Base-by-base conservation (phyloP, 768 basidiomycete species). In the Rhodotorula taiwanensis region DNA sequence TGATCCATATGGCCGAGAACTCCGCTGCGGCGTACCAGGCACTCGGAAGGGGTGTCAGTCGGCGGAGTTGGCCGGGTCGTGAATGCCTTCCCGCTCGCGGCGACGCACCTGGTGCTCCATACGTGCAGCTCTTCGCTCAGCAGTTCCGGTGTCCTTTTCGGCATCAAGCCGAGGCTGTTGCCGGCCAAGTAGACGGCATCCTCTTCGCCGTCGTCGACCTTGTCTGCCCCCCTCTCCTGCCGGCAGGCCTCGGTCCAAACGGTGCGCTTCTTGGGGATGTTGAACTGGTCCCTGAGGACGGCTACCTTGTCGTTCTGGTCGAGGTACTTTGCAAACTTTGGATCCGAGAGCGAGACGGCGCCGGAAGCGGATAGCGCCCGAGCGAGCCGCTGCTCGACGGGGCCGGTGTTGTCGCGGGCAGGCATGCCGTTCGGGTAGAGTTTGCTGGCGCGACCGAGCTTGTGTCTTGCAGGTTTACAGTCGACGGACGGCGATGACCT, bases 101-200 rank as follows among this genome's bases (percentile, higher is more conserved):
- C 23, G 33, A 69, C 79, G 62, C 53, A 80, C 80, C 75, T 70
- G 59, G 84, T 81, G 39, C 81, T 84, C 95, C 95, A 99, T 33
- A 85, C 85, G 52, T 81, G 74, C 54, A 98, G 76, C 76, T 99
- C 95, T 76, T 94, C 83, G 66, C 86, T 78, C 21, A 98, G 79
- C 48, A 92, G 79, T 64, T 79, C 74, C 66, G 82, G 81, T 34
- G 92, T 87, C 42, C 83, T 79, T 74, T 84, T 88, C 48, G 88
- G 83, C 72, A 89, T 78, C 58, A 86, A 80, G 7, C 95, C 95
- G 15, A 98, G 82, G 30, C 92, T 97, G 78, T 99, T 98, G 39
- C 95, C 95, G 74, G 89, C 93, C 55, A 99, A 84, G 76, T 99
- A 99, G 39, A 85, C 83, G 75, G 73, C 75, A 53, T 83, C 82